These are phyloP conservation scores for Solanum pennellii DNA, from an alignment of 257 asterid genomes.

Conservation along the genomic window DNA sequence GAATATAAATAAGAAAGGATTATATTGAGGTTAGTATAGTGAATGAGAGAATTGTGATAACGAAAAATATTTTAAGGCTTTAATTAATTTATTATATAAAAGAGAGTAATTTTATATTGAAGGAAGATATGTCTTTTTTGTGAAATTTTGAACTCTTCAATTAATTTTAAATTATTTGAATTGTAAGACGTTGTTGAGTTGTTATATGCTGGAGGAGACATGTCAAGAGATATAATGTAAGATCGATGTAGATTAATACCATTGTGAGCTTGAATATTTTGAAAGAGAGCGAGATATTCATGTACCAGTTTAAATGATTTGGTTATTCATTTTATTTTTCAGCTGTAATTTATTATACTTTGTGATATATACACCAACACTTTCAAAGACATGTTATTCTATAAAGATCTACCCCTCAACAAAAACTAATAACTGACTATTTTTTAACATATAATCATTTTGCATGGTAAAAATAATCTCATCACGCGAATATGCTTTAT, in stretches of 20 bases:
- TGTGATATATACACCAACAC: background rate
- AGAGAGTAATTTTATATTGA: background rate
- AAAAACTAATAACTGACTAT: background rate
- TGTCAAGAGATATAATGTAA: no score
- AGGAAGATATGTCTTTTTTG: background rate
- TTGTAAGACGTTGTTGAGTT: background rate
- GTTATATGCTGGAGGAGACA: no score
- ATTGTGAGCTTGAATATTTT: background rate
- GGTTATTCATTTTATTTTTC: background rate
- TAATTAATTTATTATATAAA: no score
- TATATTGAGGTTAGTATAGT: no score
- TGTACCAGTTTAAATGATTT: background rate
- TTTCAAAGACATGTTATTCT: background rate
- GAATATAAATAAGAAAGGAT: no score
- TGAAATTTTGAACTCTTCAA: background rate
- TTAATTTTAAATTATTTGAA: no score
- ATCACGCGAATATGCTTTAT: background rate
- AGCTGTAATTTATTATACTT: no score
- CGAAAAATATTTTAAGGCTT: no score
- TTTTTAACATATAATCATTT: no score
- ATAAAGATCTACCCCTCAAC: background rate
- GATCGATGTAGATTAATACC: no score
- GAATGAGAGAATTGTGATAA: background rate
- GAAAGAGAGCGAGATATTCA: background rate
- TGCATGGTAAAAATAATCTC: fast-evolving